A percentile compares a stretch with the other conserved stretches of the same genome.
Evolutionary conservation across 176 grass and related monocot species (phyloP).

Genomic region (Metroxylon sagu): DNA sequence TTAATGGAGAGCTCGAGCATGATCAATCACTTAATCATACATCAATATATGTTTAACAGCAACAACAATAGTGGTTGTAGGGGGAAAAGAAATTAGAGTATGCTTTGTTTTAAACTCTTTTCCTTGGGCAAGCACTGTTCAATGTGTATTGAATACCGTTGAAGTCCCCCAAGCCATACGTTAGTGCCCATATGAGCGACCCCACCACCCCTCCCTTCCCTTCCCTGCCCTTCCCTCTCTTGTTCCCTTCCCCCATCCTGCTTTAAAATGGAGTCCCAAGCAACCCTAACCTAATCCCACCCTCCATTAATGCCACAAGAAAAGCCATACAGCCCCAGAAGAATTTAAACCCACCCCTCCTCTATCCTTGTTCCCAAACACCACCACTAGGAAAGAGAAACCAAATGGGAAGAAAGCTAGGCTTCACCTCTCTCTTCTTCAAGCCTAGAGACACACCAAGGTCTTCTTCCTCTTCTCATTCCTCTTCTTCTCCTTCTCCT

Average conservation of each 20-base stretch:
- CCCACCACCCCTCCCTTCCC: conserved; percentile 10
- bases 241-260: conserved; percentile 19
- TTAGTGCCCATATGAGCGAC: conserved; percentile 22
- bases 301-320: conserved; percentile 26
- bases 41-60: too few relatives aligned
- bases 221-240: conserved; percentile 10
- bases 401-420: conserved; percentile 22
- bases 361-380: not conserved
- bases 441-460: conserved; percentile 8
- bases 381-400: conserved; percentile 30
- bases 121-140: too few relatives aligned
- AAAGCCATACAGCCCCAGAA: not conserved
- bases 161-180: not conserved
- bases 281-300: not conserved
- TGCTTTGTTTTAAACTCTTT: too few relatives aligned
- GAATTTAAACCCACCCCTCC: not conserved
- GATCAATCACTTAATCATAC: too few relatives aligned
- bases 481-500: not conserved
- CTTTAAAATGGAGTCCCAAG: not conserved
- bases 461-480: not conserved
- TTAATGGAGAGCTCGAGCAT: too few relatives aligned
- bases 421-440: conserved; percentile 59
- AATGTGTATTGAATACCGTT: too few relatives aligned
- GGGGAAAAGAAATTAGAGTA: too few relatives aligned
- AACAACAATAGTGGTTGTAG: too few relatives aligned